Percentiles rank a stretch among this genome's conserved stretches.
Conservation (phyloP, 2,329 filamentous ascomycete genomes). For the Penicillium aurantiogriseum region DNA sequence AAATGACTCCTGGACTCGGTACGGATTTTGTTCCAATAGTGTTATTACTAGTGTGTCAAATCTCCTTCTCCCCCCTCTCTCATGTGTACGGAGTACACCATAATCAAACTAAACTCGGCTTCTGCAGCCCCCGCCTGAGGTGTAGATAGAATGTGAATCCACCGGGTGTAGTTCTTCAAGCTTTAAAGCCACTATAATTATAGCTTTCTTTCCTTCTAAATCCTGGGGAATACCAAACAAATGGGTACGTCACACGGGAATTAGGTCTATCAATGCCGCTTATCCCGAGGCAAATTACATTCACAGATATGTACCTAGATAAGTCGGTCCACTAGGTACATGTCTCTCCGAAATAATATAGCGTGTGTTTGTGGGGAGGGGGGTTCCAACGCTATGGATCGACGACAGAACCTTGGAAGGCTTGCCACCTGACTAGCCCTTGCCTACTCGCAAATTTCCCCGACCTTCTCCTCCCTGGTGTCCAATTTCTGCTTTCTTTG, state of each 20-base stretch:
- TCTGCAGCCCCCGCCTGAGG: not conserved
- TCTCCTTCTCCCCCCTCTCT: not conserved
- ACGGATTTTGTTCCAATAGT: not conserved
- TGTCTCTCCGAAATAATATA: not conserved
- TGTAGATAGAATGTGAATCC: not conserved
- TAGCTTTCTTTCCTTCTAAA: not conserved
- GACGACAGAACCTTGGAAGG: not conserved
- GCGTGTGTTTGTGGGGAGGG: not conserved
- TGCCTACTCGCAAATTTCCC: not conserved
- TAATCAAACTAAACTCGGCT: not conserved
- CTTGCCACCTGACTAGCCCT: constrained; percentile 5
- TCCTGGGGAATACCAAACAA: not conserved
- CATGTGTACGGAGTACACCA: not conserved
- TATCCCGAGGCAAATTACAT: not conserved
- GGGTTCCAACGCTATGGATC: not conserved
- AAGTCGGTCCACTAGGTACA: not conserved
- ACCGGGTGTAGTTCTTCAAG: not conserved
- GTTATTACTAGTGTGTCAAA: not conserved
- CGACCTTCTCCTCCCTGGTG: not conserved
- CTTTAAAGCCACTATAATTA: not conserved
- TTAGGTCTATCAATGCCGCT: not conserved
- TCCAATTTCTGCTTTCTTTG: not conserved
- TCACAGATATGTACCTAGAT: not conserved
- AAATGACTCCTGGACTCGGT: not conserved
- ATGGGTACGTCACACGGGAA: no score